These are phyloP conservation scores for Linnemannia zychae DNA, from an alignment of 192 early-diverging fungal genomes.

Conservation along the genomic window DNA sequence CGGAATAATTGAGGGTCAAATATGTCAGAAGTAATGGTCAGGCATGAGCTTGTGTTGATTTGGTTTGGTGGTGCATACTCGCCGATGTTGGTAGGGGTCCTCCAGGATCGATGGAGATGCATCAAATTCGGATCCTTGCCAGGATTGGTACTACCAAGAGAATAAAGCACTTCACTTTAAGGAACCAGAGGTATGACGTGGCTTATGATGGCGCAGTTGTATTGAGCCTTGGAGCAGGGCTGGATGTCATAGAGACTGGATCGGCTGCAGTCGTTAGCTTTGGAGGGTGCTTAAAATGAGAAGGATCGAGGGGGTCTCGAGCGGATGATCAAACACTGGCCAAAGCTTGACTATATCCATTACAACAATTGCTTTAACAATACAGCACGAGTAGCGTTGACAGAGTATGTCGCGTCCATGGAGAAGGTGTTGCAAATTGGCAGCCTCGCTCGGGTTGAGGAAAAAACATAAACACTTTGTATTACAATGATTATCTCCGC, in stretches of 20 bases:
- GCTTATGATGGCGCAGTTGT: neutral
- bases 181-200: neutral
- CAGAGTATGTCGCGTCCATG: no score
- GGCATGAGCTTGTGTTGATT: neutral
- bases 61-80: neutral
- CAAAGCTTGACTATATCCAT: no score
- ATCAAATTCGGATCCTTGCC: neutral
- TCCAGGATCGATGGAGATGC: no score
- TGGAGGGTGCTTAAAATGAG: no score
- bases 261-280: neutral
- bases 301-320: neutral
- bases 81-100: neutral
- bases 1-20: neutral
- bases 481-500: no score
- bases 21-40: neutral
- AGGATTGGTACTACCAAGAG: neutral
- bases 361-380: no score
- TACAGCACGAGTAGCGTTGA: no score
- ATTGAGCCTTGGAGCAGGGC: neutral
- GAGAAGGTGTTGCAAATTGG: no score
- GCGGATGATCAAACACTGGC: neutral
- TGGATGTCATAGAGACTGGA: neutral
- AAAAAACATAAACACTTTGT: no score
- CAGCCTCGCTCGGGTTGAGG: no score
- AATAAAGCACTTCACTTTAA: neutral